phyloP scores from a whole-genome alignment of 2,329 filamentous ascomycete genomes.

The Didymella pomorum region DNA sequence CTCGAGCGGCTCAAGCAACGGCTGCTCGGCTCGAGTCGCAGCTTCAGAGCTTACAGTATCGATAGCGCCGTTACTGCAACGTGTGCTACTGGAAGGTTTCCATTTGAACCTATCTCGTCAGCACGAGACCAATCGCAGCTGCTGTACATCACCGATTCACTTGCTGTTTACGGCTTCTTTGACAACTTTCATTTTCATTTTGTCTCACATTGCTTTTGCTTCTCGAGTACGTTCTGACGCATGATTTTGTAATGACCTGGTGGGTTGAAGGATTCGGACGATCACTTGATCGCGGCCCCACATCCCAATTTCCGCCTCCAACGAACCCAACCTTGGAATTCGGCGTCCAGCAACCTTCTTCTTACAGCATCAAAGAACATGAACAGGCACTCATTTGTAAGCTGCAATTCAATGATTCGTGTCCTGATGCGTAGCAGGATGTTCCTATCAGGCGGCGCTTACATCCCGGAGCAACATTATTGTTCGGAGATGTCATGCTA shows the following conservation, averaged over 20 bases:
- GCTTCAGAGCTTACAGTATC: background rate
- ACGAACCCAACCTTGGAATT: background rate
- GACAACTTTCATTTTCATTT: background rate
- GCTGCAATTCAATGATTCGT: background rate
- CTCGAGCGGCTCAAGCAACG: background rate
- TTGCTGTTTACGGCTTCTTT: background rate
- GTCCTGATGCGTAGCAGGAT: background rate
- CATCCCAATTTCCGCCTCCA: conserved; percentile 9
- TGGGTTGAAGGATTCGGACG: conserved; percentile 4
- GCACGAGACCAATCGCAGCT: background rate
- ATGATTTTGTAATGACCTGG: background rate
- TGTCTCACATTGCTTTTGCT: background rate
- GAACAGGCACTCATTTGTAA: background rate
- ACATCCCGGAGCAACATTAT: background rate
- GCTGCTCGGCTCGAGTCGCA: background rate
- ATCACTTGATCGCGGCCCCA: conserved; percentile 12
- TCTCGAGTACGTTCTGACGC: background rate
- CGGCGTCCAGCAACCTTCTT: background rate
- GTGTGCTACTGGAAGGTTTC: conserved; percentile 2
- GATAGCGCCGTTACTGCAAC: background rate
- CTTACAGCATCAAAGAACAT: background rate
- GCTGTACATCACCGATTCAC: background rate
- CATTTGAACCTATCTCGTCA: background rate
- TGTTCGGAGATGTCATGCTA: conserved; percentile 4
- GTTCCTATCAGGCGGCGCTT: background rate